Percentiles rank a stretch among this genome's conserved stretches.
These are phyloP conservation scores for Conticribra weissflogii DNA, from an alignment of 108 stramenopile species.

Conservation along the genomic window DNA sequence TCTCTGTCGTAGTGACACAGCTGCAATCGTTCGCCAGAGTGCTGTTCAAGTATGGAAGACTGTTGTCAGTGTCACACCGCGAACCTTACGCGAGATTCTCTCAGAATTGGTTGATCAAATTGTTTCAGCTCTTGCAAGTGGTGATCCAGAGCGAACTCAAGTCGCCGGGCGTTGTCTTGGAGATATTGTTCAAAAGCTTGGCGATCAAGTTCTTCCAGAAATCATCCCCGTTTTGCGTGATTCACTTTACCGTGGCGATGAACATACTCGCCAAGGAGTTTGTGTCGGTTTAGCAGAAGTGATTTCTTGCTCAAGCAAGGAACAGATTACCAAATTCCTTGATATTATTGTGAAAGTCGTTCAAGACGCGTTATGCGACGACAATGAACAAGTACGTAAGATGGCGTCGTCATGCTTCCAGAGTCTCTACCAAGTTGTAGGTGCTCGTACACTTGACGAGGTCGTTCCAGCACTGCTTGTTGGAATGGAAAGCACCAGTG, in stretches of 20 bases:
- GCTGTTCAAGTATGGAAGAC: conserved; percentile 99
- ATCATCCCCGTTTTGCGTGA: conserved; percentile 94
- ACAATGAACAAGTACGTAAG: conserved; percentile 73
- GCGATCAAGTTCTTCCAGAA: conserved; percentile 95
- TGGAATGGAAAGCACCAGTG: conserved; percentile 75
- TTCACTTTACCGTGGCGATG: conserved; percentile 85
- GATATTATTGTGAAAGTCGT: conserved; percentile 93
- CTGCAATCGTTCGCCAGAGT: conserved; percentile 88
- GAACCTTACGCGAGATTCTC: conserved; percentile 94
- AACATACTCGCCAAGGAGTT: conserved; percentile 86
- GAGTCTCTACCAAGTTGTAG: conserved; percentile 88
- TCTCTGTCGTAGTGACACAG: conserved; percentile 90
- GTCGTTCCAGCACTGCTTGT: conserved; percentile 94
- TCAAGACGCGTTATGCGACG: conserved; percentile 94
- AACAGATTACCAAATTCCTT: conserved; percentile 91
- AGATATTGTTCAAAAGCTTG: conserved; percentile 96
- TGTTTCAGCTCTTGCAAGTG: conserved; percentile 83
- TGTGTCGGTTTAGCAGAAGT: conserved; percentile 97
- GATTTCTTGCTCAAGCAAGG: conserved; percentile 85
- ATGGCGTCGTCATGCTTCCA: conserved; percentile 96
- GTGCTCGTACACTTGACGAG: conserved; percentile 87
- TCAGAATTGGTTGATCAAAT: conserved; percentile 87
- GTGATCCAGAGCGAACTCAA: conserved; percentile 87
- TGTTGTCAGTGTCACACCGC: conserved; percentile 94
- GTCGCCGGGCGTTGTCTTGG: conserved; percentile 96